These are phyloP conservation scores for Tulasnella sp. DNA, from an alignment of 768 basidiomycete genomes.

Conservation along the genomic window DNA sequence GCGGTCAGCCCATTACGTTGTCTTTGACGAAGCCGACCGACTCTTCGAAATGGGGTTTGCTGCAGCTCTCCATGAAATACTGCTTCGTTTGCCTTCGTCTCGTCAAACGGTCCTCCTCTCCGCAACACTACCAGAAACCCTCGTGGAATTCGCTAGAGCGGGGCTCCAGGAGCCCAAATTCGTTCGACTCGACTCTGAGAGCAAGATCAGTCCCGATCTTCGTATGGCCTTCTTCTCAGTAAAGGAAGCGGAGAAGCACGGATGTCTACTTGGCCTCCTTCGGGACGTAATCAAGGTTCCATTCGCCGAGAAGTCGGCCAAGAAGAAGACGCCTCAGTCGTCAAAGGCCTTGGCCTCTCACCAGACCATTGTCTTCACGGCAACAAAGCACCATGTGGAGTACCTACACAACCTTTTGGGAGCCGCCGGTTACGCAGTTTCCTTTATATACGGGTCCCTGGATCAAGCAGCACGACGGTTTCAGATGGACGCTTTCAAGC, in stretches of 20 bases:
- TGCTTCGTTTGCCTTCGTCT: slow-evolving; percentile 80
- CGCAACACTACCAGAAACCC: slow-evolving; percentile 91
- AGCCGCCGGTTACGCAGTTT: slow-evolving; percentile 83
- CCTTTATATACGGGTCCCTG: slow-evolving; percentile 93
- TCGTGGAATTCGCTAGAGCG: slow-evolving; percentile 98
- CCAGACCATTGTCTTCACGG: slow-evolving; percentile 92
- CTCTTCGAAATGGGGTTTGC: slow-evolving; percentile 99
- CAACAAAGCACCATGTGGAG: slow-evolving; percentile 99
- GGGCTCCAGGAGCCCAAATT: slow-evolving; percentile 92
- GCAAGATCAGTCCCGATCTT: slow-evolving; percentile 92
- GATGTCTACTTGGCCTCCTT: slow-evolving; percentile 78
- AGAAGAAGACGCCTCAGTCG: slow-evolving; percentile 47
- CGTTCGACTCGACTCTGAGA: slow-evolving; percentile 93
- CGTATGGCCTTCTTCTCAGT: slow-evolving; percentile 93
- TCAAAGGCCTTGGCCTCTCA: slow-evolving; percentile 56
- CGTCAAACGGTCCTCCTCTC: slow-evolving; percentile 96
- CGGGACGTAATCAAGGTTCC: slow-evolving; percentile 88
- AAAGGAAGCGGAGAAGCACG: slow-evolving; percentile 93
- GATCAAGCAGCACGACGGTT: slow-evolving; percentile 87
- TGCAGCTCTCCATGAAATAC: slow-evolving; percentile 85
- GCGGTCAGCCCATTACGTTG: slow-evolving; percentile 81
- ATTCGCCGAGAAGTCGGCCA: slow-evolving; percentile 50
- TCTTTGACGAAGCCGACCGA: slow-evolving; percentile 98
- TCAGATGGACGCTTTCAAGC: slow-evolving; percentile 90
- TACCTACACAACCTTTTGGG: slow-evolving; percentile 80